Conservation (phyloP, 2,329 filamentous ascomycete genomes). For the Aspergillus ochraceoroseus region DNA sequence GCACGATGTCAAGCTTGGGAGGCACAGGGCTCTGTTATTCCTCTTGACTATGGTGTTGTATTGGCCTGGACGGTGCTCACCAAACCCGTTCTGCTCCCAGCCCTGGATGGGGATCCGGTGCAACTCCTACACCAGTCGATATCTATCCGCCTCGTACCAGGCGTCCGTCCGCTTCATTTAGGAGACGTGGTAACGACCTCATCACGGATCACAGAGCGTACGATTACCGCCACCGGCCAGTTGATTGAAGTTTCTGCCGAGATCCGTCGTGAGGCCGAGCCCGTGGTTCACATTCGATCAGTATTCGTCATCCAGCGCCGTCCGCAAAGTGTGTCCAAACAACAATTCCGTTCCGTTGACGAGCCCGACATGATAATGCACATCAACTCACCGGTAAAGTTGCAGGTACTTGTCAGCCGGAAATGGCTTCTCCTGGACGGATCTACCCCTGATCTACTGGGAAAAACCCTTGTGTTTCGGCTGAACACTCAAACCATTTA, state of each 20-base stretch:
- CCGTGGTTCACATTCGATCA: not conserved
- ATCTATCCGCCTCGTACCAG: not conserved
- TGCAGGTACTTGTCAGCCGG: slow-evolving; percentile 3
- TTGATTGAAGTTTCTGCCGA: slow-evolving; percentile 1
- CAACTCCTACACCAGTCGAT: slow-evolving; percentile 8
- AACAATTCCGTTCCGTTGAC: slow-evolving; percentile 1
- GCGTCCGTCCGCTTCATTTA: slow-evolving; percentile 1
- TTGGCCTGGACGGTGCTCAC: slow-evolving; percentile 9
- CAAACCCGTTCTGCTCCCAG: not conserved
- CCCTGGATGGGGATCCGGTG: slow-evolving; percentile 3
- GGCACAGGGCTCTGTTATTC: not conserved
- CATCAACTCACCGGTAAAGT: not conserved
- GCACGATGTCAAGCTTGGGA: not conserved
- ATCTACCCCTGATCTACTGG: not conserved
- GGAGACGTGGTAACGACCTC: slow-evolving; percentile 2
- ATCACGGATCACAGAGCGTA: slow-evolving; percentile 2
- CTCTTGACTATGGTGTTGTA: slow-evolving; percentile 7
- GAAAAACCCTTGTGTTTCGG: slow-evolving; percentile 5
- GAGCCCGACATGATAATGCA: slow-evolving; percentile 1
- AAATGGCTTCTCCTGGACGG: slow-evolving; percentile 8
- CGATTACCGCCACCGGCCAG: slow-evolving; percentile 3
- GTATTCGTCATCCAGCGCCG: slow-evolving; percentile 8
- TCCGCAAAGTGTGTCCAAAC: not conserved
- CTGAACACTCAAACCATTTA: not conserved
- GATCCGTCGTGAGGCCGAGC: not conserved